A percentile compares a stretch with the other conserved stretches of the same genome.
Evolutionary conservation across 306 rosid species (phyloP).

Genomic region (Glycine soja): DNA sequence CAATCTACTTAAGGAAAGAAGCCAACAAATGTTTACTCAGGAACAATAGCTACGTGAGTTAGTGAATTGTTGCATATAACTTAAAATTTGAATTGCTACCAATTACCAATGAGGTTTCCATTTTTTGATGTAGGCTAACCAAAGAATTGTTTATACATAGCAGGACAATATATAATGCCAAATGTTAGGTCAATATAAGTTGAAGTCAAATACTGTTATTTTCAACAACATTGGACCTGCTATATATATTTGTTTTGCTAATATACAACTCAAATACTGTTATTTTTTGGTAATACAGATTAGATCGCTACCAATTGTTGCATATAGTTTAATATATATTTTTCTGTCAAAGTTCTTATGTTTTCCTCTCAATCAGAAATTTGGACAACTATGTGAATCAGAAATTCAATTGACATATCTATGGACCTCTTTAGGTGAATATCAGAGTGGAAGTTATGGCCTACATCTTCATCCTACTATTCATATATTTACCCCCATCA

Average conservation of each 20-base stretch:
- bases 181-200: not conserved
- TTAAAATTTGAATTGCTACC: constrained; percentile 8
- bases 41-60: constrained; percentile 87
- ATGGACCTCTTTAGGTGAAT: no score
- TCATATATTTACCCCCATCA: no score
- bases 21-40: constrained; percentile 96
- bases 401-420: no score
- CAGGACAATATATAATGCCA: not conserved
- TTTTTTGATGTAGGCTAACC: not conserved
- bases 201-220: not conserved
- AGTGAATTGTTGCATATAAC: constrained; percentile 27
- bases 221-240: constrained; percentile 4
- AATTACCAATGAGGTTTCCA: not conserved
- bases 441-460: no score
- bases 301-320: no score
- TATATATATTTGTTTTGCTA: no score
- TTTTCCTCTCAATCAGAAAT: not conserved
- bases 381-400: no score
- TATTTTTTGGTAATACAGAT: no score
- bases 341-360: not conserved
- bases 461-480: no score
- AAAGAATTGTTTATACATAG: not conserved
- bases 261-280: no score
- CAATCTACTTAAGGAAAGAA: constrained; percentile 87
- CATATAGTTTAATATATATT: no score